Evolutionary conservation across 2,329 filamentous ascomycete species (phyloP), one percentile per base, ranked within the genome.

Genomic region (Fusarium papillatum): DNA sequence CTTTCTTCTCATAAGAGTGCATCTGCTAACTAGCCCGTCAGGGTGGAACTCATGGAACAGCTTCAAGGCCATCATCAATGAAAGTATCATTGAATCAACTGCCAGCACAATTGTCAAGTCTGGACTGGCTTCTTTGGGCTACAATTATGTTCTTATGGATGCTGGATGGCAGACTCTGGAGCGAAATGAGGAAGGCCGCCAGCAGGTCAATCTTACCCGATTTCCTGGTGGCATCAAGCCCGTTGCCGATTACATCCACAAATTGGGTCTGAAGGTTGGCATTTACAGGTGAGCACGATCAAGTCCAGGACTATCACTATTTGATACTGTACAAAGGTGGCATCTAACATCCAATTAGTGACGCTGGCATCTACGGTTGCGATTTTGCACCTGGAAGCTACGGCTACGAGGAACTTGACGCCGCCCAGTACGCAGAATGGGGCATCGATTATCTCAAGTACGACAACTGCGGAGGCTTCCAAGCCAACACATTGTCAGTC

Each of bases 31-130:
- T 24, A 7, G 19, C 9, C 22, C 19, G 4, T 2, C 13, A 64
- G 61, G 61, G 0, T 64, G 62, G 62, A 64, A 64, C 11, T 64
- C 62, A 38, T 64, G 62, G 62, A 64, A 64, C 4, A 64, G 41
- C 24, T 64, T 48, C 43, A 64, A 64, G 17, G 34, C 26, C 14
- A 50, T 50, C 26, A 64, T 64, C 41, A 36, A 64, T n/a, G 62
- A 48, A 31, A 36, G 29, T 43, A 46, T 64, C 6, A 53, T 64
- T 26, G 34, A 36, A n/a, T 48, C 39, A 7, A 64, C 62, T 22
- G 39, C 62, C 10, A 24, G 26, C 34, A 50, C 43, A 3, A n/a
- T 64, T 17, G 46, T 48, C 22, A 50, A 64, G 5, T 31, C 26
- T 10, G 41, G 62, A 1, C 9, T 64, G n/a, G 62, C 41, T 29